These are phyloP conservation scores for Chalciporus piperatoides DNA, from an alignment of 1,284 basidiomycete genomes.

Conservation along the genomic window DNA sequence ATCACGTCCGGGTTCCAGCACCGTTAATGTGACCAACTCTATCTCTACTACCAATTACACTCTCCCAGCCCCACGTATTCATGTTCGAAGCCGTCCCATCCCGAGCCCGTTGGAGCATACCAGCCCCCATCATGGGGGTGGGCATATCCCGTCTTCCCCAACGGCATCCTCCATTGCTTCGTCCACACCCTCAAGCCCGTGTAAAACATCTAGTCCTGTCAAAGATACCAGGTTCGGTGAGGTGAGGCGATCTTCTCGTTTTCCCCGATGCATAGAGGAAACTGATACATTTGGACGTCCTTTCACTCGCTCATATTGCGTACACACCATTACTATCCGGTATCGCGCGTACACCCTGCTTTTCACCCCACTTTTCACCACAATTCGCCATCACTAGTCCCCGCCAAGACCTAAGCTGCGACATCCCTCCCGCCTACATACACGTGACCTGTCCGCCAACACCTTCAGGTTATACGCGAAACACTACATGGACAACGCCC, in stretches of 20 bases:
- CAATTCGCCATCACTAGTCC: background rate
- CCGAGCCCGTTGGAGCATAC: background rate
- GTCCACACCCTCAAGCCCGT: slow-evolving; percentile 30
- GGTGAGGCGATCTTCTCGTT: slow-evolving; percentile 9
- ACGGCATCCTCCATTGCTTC: slow-evolving; percentile 22
- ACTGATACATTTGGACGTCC: background rate
- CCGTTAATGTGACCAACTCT: background rate
- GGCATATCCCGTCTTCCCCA: slow-evolving; percentile 20
- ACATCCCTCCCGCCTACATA: slow-evolving; percentile 63
- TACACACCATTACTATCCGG: background rate
- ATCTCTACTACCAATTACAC: slow-evolving; percentile 6
- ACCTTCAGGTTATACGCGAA: slow-evolving; percentile 72
- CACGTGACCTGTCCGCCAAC: slow-evolving; percentile 59
- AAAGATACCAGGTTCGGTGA: slow-evolving; percentile 6
- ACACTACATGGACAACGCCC: slow-evolving; percentile 64
- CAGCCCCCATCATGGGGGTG: background rate
- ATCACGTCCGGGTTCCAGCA: background rate
- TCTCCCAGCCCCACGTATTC: slow-evolving; percentile 15
- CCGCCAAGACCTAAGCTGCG: slow-evolving; percentile 44
- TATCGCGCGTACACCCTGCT: background rate
- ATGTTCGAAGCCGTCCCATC: slow-evolving; percentile 6
- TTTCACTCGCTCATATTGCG: too few species aligned
- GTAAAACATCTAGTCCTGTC: slow-evolving; percentile 21
- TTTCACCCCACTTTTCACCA: too few species aligned
- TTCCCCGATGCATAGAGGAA: background rate